phyloP scores from a whole-genome alignment of 345 rosid species.

The Rhizophora apiculata region DNA sequence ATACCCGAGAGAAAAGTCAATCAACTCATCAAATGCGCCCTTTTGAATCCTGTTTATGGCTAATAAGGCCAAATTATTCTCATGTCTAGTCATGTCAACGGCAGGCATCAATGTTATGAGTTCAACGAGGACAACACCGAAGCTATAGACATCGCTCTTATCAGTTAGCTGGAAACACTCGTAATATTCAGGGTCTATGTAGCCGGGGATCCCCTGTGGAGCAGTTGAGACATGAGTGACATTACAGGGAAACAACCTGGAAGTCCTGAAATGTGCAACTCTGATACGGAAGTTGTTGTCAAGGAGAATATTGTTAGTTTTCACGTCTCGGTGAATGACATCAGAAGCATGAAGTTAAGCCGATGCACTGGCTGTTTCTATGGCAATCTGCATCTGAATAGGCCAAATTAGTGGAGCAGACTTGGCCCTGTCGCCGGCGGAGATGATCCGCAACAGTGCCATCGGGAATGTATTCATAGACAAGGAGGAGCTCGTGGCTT shows the following conservation, averaged over 20 bases:
- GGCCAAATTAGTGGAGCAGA: constrained; percentile 10
- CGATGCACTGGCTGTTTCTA: constrained; percentile 13
- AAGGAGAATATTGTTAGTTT: constrained; percentile 17
- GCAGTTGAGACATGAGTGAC: no score
- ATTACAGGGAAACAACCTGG: no score
- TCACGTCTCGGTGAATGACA: constrained; percentile 17
- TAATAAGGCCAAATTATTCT: constrained; percentile 13
- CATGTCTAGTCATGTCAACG: constrained; percentile 18
- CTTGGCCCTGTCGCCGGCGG: constrained; percentile 1
- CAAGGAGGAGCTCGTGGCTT: neutral
- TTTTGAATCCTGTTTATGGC: constrained; percentile 13
- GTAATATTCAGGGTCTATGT: constrained; percentile 12
- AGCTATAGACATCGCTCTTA: constrained; percentile 26
- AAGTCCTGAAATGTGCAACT: no score
- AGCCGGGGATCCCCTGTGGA: no score
- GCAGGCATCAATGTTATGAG: constrained; percentile 21
- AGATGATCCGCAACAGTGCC: constrained; percentile 17
- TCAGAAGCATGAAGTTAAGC: constrained; percentile 14
- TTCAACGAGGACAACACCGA: constrained; percentile 23
- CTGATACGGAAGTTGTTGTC: neutral
- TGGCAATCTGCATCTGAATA: constrained; percentile 10
- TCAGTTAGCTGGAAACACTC: constrained; percentile 21
- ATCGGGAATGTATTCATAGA: constrained; percentile 16
- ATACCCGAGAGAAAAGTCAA: constrained; percentile 12
- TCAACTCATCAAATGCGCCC: constrained; percentile 14